These are phyloP conservation scores for Cyclotella atomus DNA, from an alignment of 108 stramenopile genomes.

Conservation along the genomic window DNA sequence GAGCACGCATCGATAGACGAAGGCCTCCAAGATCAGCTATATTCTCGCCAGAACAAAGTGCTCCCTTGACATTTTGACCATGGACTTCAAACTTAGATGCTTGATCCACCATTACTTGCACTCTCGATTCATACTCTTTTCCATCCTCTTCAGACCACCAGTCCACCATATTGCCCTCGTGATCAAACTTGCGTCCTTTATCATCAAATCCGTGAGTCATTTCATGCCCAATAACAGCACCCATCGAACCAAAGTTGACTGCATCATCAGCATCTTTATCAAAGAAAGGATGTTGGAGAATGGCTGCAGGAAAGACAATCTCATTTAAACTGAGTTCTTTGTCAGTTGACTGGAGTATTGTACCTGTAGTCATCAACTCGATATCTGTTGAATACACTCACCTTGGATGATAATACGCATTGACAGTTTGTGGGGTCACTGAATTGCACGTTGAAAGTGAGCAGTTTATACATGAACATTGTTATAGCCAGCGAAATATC, in stretches of 20 bases:
- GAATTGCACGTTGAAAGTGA: background rate
- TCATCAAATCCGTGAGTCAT: slow-evolving; percentile 90
- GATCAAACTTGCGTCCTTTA: slow-evolving; percentile 85
- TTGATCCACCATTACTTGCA: slow-evolving; percentile 81
- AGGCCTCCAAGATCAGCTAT: slow-evolving; percentile 83
- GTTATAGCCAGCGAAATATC: too few species aligned
- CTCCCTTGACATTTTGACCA: slow-evolving; percentile 64
- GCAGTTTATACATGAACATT: too few species aligned
- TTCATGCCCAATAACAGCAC: slow-evolving; percentile 86
- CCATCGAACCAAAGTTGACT: slow-evolving; percentile 81
- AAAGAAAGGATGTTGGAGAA: slow-evolving; percentile 87
- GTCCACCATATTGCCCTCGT: slow-evolving; percentile 67
- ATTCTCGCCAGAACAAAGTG: slow-evolving; percentile 84
- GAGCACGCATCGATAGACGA: slow-evolving; percentile 62
- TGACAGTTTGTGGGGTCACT: slow-evolving; percentile 90
- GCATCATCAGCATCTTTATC: slow-evolving; percentile 77
- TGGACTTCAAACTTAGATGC: slow-evolving; percentile 71
- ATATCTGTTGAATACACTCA: background rate
- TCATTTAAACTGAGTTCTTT: slow-evolving; percentile 48
- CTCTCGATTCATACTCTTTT: slow-evolving; percentile 69
- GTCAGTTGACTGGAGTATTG: background rate
- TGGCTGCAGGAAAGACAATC: slow-evolving; percentile 88
- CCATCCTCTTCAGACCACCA: slow-evolving; percentile 85
- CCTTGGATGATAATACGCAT: slow-evolving; percentile 74
- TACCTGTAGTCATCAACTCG: background rate